Percentiles rank a stretch among this genome's conserved stretches.
Evolutionary conservation across 805 yeast species (phyloP).

Genomic region (Jamesozyma gamospora): DNA sequence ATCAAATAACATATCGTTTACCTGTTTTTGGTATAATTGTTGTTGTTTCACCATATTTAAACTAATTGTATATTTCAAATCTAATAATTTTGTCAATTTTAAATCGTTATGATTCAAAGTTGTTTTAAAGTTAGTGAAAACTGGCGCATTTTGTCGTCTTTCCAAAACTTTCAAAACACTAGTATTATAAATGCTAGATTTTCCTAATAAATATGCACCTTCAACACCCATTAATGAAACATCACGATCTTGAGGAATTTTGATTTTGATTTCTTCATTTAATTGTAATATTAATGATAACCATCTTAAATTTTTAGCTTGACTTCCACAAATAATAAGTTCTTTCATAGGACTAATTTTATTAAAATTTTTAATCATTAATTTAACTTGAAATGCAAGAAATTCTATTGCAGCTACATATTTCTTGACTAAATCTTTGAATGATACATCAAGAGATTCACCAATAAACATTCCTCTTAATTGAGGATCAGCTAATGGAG

Average conservation of each 20-base stretch:
- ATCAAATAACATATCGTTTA: conserved; percentile 8
- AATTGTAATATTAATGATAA: conserved; percentile 26
- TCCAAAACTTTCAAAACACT: neutral
- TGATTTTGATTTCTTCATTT: conserved; percentile 8
- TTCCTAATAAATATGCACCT: conserved; percentile 18
- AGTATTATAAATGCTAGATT: conserved; percentile 3
- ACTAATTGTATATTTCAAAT: conserved; percentile 17
- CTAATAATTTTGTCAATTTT: conserved; percentile 9
- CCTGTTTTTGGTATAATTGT: conserved; percentile 20
- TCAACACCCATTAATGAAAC: conserved; percentile 14
- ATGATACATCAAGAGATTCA: conserved; percentile 32
- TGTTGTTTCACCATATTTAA: conserved; percentile 32
- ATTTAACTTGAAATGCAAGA: conserved; percentile 40
- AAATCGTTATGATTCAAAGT: neutral
- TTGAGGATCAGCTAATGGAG: conserved; percentile 41
- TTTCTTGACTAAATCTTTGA: conserved; percentile 30
- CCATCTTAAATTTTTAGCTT: conserved; percentile 38
- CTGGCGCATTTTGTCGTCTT: neutral
- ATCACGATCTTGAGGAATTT: conserved; percentile 7
- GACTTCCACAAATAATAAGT: conserved; percentile 41
- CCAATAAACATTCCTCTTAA: conserved; percentile 44
- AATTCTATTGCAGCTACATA: conserved; percentile 43
- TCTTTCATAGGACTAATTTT: conserved; percentile 4
- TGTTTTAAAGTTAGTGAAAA: neutral
- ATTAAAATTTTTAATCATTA: conserved; percentile 29